These are phyloP conservation scores for Murraya koenigii DNA, from an alignment of 345 rosid genomes.

Conservation along the genomic window DNA sequence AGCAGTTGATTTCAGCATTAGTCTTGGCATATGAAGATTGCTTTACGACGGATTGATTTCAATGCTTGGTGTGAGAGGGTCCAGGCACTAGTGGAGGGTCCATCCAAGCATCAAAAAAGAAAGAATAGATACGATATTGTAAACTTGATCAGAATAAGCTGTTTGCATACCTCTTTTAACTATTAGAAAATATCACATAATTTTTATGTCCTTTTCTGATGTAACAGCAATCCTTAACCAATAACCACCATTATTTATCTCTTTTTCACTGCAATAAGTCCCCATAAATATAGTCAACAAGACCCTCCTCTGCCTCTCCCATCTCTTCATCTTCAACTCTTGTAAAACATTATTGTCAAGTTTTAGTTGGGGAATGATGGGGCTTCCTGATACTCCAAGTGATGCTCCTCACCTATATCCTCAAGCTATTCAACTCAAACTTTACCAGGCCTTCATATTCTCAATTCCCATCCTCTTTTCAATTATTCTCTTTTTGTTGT, in stretches of 20 bases:
- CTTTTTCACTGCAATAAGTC: neutral
- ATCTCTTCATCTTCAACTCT: neutral
- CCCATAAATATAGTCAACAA: conserved; percentile 13
- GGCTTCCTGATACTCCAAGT: conserved; percentile 53
- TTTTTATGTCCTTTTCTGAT: conserved; percentile 16
- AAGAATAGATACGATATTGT: conserved; percentile 27
- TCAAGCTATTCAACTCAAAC: conserved; percentile 83
- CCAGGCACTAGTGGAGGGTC: conserved; percentile 40
- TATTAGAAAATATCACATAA: conserved; percentile 7
- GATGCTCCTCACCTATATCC: conserved; percentile 69
- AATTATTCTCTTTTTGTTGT: conserved; percentile 77
- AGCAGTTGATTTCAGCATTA: conserved; percentile 1
- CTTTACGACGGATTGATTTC: conserved; percentile 16
- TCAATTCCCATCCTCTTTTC: conserved; percentile 94
- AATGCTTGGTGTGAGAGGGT: conserved; percentile 34
- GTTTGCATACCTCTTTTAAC: conserved; percentile 17
- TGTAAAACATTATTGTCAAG: neutral
- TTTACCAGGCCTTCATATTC: conserved; percentile 94
- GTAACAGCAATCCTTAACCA: neutral
- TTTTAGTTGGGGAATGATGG: conserved; percentile 40
- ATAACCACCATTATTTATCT: conserved; percentile 7
- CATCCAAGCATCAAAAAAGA: conserved; percentile 38
- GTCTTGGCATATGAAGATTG: conserved; percentile 1
- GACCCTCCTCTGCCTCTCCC: conserved; percentile 4
- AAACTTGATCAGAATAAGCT: conserved; percentile 33